Conservation (phyloP, 225 moss, liverwort and hornwort species). For the Physcomitrium patens region DNA sequence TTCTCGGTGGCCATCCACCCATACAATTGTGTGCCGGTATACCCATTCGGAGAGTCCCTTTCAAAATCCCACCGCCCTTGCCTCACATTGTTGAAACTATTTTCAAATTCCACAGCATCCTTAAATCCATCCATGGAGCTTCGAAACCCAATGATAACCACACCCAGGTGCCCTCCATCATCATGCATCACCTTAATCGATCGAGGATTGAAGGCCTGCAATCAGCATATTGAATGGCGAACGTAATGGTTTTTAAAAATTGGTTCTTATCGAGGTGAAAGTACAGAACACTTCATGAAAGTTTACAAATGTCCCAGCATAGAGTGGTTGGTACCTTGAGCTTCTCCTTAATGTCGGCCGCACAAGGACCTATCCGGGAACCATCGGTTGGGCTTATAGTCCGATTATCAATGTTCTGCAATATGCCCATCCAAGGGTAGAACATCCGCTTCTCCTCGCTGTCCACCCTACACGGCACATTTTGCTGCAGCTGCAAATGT, state of each 20-base stretch:
- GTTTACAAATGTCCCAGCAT: not conserved
- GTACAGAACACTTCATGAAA: not conserved
- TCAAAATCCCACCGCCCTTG: slow-evolving; percentile 67
- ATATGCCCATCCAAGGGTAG: slow-evolving; percentile 72
- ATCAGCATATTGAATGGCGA: slow-evolving; percentile 15
- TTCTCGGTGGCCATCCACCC: slow-evolving; percentile 76
- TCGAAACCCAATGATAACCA: slow-evolving; percentile 61
- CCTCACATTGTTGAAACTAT: slow-evolving; percentile 54
- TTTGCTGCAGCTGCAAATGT: slow-evolving; percentile 49
- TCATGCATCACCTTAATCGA: slow-evolving; percentile 60
- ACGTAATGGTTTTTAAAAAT: slow-evolving; percentile 1
- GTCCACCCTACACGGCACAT: slow-evolving; percentile 52
- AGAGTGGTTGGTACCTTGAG: slow-evolving; percentile 40
- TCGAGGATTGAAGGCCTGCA: slow-evolving; percentile 64
- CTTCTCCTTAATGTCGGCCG: slow-evolving; percentile 55
- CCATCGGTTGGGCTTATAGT: slow-evolving; percentile 26
- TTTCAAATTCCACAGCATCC: slow-evolving; percentile 82
- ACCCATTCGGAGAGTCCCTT: slow-evolving; percentile 27
- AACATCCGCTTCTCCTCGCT: slow-evolving; percentile 50
- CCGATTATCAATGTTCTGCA: slow-evolving; percentile 65
- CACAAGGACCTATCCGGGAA: slow-evolving; percentile 48
- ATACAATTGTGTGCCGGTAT: slow-evolving; percentile 50
- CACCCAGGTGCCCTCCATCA: slow-evolving; percentile 48
- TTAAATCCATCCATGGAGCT: slow-evolving; percentile 63
- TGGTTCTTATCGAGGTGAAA: slow-evolving; percentile 1